Evolutionary conservation across 1,284 basidiomycete species (phyloP), one percentile per base, ranked within the genome.

Genomic region (Boletus semigastroideus): DNA sequence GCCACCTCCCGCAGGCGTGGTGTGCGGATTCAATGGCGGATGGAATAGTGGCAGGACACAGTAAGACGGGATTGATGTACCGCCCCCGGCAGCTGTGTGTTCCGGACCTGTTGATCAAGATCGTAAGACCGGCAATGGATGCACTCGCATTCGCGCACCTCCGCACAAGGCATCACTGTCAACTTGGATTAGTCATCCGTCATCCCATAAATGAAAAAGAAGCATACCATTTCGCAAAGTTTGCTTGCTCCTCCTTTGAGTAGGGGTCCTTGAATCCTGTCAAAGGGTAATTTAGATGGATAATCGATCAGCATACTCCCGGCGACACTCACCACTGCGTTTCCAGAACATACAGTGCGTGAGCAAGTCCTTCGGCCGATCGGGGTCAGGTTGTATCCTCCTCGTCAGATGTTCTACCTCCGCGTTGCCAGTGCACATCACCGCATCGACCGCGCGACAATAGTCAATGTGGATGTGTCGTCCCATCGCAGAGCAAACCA

Each of bases 1-100:
- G n/a, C 83, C 78, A 4, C 68, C 33, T 1, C 68, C 74, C 1
- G 64, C 58, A 1, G 59, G 53, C 1, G 65, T 60, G n/a, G 61
- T 61, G 38, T 67, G 61, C 39, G 60, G 52, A 22, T 64, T 54
- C 39, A 71, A 63, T 1, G 75, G 74, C 4, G 68, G 65, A 65
- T 86, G 83, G 59, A 86, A 82, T 39, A 81, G 70, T 0, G 80
- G 76, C 5, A 82, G 59, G 2, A 67, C 74, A 59, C 84, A 86
- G 58, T 77, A 79, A 1, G 82, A 85, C 1, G 80, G 77, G 51
- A 78, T 72, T 0, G 75, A 72, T 3, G 72, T 65, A 25, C 59
- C 64, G 6, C 67, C 68, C 6, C 69, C 63, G 10, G 73, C 72
- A 36, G 62, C 72, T 4, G 70, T 67, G 53, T 83, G 82, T 56